Conservation (phyloP, 225 moss, liverwort and hornwort genomes). For the Anthoceros angustus region DNA sequence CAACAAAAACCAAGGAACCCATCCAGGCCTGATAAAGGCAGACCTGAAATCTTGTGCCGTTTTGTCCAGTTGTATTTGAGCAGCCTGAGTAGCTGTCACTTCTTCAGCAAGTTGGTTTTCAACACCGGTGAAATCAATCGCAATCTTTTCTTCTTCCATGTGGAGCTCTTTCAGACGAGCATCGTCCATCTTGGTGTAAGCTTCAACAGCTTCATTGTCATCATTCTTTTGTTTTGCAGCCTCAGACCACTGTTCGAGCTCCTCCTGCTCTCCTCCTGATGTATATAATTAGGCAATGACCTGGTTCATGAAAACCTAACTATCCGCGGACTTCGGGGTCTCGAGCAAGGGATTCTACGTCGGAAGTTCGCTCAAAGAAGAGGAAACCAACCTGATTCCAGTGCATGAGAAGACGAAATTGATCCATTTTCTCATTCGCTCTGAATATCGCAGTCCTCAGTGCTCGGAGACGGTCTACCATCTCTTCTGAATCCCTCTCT, state of each 20-base stretch:
- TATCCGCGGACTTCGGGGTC: neutral
- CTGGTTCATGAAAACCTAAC: neutral
- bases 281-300: conserved; percentile 16
- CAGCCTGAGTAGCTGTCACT: conserved; percentile 65
- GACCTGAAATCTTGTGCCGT: conserved; percentile 48
- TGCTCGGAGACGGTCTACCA: conserved; percentile 33
- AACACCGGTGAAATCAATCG: conserved; percentile 29
- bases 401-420: conserved; percentile 56
- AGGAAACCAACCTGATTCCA: conserved; percentile 53
- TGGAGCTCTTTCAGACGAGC: conserved; percentile 47
- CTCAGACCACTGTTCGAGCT: conserved; percentile 68
- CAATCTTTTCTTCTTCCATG: conserved; percentile 43
- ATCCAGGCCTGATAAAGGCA: conserved; percentile 7
- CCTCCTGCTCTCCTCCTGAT: conserved; percentile 39
- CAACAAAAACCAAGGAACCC: neutral
- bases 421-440: conserved; percentile 73
- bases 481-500: conserved; percentile 55
- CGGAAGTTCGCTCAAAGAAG: no score
- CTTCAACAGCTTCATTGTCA: conserved; percentile 54
- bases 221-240: conserved; percentile 76
- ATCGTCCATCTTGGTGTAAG: conserved; percentile 64
- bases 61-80: conserved; percentile 76
- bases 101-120: conserved; percentile 37
- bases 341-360: neutral
- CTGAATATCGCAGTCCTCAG: conserved; percentile 29